A percentile compares a stretch with the other conserved stretches of the same genome.
Conservation (phyloP, 2,329 filamentous ascomycete genomes). For the Neospermospora avenae region DNA sequence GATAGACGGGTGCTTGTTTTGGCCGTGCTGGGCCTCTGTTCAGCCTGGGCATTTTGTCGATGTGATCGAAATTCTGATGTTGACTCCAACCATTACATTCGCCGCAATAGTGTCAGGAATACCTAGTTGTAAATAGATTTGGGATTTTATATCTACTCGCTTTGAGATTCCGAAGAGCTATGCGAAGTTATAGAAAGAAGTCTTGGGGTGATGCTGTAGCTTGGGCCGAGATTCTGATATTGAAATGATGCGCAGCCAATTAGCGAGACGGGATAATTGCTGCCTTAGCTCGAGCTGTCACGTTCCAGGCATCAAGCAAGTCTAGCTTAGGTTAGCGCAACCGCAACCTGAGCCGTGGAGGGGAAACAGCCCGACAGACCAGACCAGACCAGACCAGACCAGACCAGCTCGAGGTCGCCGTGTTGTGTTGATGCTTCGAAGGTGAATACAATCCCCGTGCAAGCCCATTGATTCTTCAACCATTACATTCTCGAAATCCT, state of each 20-base stretch:
- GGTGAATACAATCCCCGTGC: background rate
- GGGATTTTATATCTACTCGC: too few species aligned
- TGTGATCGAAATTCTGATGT: background rate
- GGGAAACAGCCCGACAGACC: background rate
- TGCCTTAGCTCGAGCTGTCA: background rate
- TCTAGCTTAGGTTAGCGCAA: background rate
- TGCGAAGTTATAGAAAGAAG: background rate
- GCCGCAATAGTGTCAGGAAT: too few species aligned
- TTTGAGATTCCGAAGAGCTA: background rate
- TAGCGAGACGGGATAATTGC: background rate
- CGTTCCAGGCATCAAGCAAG: background rate
- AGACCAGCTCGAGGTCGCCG: background rate
- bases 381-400: background rate
- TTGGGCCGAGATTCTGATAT: background rate
- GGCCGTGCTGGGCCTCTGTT: background rate
- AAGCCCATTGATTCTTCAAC: conserved; percentile 16
- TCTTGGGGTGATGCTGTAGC: background rate
- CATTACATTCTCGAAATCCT: conserved; percentile 6
- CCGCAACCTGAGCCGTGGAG: background rate
- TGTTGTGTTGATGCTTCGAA: background rate
- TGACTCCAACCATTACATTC: background rate
- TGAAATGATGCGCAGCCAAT: background rate
- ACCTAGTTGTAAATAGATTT: too few species aligned
- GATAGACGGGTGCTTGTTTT: conserved; percentile 42
- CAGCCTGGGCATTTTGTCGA: conserved; percentile 1